A percentile compares a stretch with the other conserved stretches of the same genome.
phyloP scores from a whole-genome alignment of 202 grass and related monocot species.

The Schoenoplectus triqueter region DNA sequence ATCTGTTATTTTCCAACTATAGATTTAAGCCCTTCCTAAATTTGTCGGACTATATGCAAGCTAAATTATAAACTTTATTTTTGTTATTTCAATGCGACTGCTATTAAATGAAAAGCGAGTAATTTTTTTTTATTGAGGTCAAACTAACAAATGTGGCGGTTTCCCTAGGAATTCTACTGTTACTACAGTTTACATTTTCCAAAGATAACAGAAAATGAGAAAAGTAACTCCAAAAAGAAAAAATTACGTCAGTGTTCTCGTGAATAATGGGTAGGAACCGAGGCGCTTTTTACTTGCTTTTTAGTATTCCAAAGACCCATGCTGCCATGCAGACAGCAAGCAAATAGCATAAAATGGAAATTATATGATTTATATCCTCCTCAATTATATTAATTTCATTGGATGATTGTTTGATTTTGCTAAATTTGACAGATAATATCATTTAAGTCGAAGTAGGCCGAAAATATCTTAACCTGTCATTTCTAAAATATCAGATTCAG shows the following conservation, averaged over 20 bases:
- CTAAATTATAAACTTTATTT: background rate
- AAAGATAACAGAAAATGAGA: conserved; percentile 1
- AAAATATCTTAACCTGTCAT: too few species aligned
- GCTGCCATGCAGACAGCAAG: too few species aligned
- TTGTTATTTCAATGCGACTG: background rate
- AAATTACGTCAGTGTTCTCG: background rate
- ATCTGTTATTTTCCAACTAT: background rate
- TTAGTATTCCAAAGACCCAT: background rate
- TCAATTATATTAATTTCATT: too few species aligned
- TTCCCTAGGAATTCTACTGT: background rate
- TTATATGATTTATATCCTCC: too few species aligned
- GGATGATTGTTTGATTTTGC: too few species aligned
- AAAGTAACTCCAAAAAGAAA: background rate
- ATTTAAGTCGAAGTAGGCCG: too few species aligned
- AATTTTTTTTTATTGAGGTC: background rate
- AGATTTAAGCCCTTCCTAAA: background rate
- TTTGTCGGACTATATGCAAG: background rate
- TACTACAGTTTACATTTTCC: conserved; percentile 24
- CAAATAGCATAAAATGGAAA: too few species aligned
- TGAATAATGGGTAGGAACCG: background rate
- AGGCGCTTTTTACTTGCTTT: conserved; percentile 12
- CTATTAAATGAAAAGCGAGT: background rate
- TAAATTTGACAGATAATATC: too few species aligned
- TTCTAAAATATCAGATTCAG: too few species aligned
- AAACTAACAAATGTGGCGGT: conserved; percentile 6